Conservation (phyloP, 192 early-diverging fungal genomes). For the Linnemannia schmuckeri region DNA sequence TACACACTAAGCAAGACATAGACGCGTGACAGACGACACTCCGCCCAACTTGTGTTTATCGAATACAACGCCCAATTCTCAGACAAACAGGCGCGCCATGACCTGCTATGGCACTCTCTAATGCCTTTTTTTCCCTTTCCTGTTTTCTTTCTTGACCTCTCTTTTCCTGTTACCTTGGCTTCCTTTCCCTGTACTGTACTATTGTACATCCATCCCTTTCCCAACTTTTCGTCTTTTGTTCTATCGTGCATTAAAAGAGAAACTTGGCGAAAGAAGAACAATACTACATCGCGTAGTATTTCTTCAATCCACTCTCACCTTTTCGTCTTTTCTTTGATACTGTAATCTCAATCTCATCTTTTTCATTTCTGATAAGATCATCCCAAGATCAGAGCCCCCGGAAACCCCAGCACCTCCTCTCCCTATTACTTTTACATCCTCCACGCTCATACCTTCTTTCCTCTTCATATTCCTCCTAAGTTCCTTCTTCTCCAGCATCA, state of each 20-base stretch:
- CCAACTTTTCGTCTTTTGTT: not conserved
- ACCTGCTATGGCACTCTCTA: not conserved
- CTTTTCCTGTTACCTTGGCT: not conserved
- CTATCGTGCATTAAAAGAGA: not conserved
- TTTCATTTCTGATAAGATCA: not conserved
- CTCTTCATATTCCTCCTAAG: not conserved
- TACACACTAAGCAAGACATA: not conserved
- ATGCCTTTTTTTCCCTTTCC: no score
- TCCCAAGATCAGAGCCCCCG: not conserved
- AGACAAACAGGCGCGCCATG: not conserved
- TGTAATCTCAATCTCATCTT: not conserved
- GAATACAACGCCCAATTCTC: not conserved
- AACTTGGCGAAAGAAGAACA: no score
- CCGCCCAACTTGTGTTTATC: not conserved
- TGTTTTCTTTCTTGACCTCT: no score
- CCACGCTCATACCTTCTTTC: not conserved
- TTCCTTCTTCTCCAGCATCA: not conserved
- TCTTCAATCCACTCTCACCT: not conserved
- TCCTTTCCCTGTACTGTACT: no score
- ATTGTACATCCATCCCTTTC: not conserved
- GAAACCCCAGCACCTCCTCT: not conserved
- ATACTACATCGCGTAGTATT: not conserved
- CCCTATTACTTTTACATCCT: not conserved
- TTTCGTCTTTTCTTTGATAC: not conserved
- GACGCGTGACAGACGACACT: not conserved